Percentiles rank a stretch among this genome's conserved stretches.
phyloP scores from a whole-genome alignment of 2,329 filamentous ascomycete species.

The Trichoderma breve region DNA sequence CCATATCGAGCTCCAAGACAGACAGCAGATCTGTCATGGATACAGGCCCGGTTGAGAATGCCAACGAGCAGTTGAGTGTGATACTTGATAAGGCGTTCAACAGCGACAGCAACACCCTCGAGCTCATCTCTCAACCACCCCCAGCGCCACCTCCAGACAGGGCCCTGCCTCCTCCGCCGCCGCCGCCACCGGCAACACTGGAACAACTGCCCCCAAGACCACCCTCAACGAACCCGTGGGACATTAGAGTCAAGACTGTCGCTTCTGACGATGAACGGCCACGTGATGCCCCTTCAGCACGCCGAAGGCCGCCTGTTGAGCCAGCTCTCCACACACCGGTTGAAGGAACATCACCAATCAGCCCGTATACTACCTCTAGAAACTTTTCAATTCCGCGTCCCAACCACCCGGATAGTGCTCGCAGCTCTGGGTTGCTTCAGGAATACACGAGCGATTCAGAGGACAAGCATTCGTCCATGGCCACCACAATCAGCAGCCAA shows the following conservation, averaged over 20 bases:
- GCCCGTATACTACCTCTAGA: background rate
- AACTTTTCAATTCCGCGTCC: conserved; percentile 1
- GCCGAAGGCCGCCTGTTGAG: conserved; percentile 24
- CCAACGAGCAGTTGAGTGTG: conserved; percentile 31
- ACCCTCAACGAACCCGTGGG: conserved; percentile 45
- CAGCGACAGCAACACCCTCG: background rate
- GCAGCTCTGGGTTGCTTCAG: conserved; percentile 13
- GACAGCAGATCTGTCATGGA: conserved; percentile 23
- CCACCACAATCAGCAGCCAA: conserved; percentile 20
- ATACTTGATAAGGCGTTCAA: conserved; percentile 20
- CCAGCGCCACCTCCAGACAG: conserved; percentile 2
- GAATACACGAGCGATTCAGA: conserved; percentile 18
- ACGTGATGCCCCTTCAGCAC: conserved; percentile 20
- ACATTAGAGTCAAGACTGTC: conserved; percentile 31
- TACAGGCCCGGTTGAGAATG: conserved; percentile 27
- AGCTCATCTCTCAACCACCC: conserved; percentile 1
- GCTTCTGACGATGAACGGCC: conserved; percentile 24
- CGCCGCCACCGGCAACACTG: background rate
- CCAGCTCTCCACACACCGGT: background rate
- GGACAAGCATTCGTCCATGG: conserved; percentile 21
- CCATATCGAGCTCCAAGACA: conserved; percentile 25
- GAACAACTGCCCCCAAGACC: conserved; percentile 33
- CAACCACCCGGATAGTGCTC: background rate
- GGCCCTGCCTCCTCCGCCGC: conserved; percentile 2
- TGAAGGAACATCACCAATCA: background rate